Evolutionary conservation across 2,329 filamentous ascomycete genomes (phyloP).

Genomic region (Aspergillus clavatus): DNA sequence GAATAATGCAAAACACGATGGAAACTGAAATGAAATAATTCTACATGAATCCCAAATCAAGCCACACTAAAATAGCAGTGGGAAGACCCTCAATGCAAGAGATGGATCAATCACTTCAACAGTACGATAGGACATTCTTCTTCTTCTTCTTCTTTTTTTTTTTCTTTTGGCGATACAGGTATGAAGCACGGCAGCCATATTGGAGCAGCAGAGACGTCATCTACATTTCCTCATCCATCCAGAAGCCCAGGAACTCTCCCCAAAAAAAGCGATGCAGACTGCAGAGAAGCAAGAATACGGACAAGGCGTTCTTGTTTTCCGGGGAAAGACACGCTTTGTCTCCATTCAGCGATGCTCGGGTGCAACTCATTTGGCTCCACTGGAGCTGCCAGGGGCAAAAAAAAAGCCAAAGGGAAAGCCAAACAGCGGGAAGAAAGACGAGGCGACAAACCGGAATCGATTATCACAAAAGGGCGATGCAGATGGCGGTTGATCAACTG

Average conservation of each 20-base stretch:
- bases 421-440: conserved; percentile 10
- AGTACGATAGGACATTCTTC: too few relatives aligned
- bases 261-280: too few relatives aligned
- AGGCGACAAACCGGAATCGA: conserved; percentile 19
- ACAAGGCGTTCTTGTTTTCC: background rate
- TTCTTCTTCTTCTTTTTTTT: too few relatives aligned
- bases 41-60: conserved; percentile 7
- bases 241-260: background rate
- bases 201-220: background rate
- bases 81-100: background rate
- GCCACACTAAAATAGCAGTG: conserved; percentile 1
- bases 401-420: conserved; percentile 2
- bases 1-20: conserved; percentile 7
- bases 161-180: background rate
- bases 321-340: conserved; percentile 1
- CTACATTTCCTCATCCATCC: background rate
- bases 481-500: conserved; percentile 1
- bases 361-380: conserved; percentile 4
- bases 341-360: conserved; percentile 7
- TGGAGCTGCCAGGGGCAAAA: conserved; percentile 13
- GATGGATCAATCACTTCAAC: background rate
- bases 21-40: conserved; percentile 7
- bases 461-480: background rate
- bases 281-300: background rate
- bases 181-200: background rate